These are phyloP conservation scores for Aureobasidium sp. DNA, from an alignment of 2,329 filamentous ascomycete species.

Conservation along the genomic window DNA sequence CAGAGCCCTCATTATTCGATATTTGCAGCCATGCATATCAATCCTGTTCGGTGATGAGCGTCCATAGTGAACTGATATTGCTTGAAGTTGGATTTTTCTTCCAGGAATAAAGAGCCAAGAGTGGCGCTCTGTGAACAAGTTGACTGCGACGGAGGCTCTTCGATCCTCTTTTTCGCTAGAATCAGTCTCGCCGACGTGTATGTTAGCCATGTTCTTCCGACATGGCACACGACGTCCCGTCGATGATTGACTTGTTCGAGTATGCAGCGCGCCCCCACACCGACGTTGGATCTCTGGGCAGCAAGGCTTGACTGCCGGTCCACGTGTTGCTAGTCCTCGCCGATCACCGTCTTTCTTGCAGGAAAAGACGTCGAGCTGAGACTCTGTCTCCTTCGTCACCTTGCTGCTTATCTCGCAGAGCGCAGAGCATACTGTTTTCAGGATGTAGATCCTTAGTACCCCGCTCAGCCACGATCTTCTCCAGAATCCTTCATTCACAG, in stretches of 20 bases:
- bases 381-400: not conserved
- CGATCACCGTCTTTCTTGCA: not conserved
- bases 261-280: not conserved
- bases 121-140: no score
- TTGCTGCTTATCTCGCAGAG: not conserved
- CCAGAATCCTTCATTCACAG: not conserved
- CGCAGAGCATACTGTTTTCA: not conserved
- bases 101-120: no score
- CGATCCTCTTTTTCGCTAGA: no score
- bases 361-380: not conserved
- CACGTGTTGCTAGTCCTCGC: not conserved
- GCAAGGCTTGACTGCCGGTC: not conserved
- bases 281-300: not conserved
- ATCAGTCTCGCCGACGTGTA: no score
- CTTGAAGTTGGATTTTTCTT: no score
- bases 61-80: no score
- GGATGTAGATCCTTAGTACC: not conserved
- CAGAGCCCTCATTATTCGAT: no score
- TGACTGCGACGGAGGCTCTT: no score
- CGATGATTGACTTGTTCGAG: not conserved
- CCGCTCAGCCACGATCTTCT: not conserved
- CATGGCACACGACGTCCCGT: not conserved
- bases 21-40: no score
- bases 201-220: no score
- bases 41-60: no score